A percentile compares a stretch with the other conserved stretches of the same genome.
Evolutionary conservation across 106 monocot species (phyloP).

Genomic region (Acanthochlamys bracteata): DNA sequence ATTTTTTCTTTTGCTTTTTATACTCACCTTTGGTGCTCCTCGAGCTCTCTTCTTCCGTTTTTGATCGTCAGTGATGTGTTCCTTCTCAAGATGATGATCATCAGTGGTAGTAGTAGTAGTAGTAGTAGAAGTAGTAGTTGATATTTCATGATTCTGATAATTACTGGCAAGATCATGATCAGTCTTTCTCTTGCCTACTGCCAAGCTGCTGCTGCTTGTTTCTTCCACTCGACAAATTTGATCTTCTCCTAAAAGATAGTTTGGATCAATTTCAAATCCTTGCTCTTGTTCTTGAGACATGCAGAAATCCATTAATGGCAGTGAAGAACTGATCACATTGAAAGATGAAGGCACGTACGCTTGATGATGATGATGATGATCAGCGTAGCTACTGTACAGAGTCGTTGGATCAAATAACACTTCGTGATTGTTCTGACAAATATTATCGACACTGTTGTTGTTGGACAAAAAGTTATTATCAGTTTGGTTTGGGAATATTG

Average conservation of each 20-base stretch:
- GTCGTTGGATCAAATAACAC: too few relatives aligned
- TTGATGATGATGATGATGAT: too few relatives aligned
- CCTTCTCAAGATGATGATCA: neutral
- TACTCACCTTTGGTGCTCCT: neutral
- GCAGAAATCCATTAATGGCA: neutral
- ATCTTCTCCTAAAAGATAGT: neutral
- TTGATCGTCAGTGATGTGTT: neutral
- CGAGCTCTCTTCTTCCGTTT: neutral
- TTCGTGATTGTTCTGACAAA: neutral
- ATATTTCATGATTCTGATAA: neutral
- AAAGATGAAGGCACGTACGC: too few relatives aligned
- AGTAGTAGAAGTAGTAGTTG: too few relatives aligned
- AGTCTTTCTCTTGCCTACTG: constrained; percentile 1
- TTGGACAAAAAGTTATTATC: neutral
- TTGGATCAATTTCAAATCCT: neutral
- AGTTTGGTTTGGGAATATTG: neutral
- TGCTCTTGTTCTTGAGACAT: neutral
- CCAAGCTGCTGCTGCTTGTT: neutral
- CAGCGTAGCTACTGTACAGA: neutral
- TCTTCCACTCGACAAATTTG: neutral
- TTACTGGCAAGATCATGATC: neutral
- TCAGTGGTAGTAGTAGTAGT: neutral
- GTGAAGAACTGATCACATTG: neutral
- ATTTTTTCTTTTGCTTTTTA: neutral
- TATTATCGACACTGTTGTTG: neutral